Percentiles rank a stretch among this genome's conserved stretches.
These are phyloP conservation scores for Plectranthus barbatus DNA, from an alignment of 257 asterid species.

Conservation along the genomic window DNA sequence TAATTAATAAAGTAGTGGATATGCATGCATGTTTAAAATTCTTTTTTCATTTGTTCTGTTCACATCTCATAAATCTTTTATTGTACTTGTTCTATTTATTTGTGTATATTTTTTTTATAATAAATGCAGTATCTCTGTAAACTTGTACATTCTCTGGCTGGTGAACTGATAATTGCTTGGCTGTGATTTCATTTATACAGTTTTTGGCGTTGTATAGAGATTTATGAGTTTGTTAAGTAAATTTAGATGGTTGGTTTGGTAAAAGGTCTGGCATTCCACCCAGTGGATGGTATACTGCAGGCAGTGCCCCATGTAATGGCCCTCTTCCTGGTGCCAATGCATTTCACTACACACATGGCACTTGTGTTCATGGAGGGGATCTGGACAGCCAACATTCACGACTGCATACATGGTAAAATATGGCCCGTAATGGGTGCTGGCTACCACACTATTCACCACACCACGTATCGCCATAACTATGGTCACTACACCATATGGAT, in stretches of 20 bases:
- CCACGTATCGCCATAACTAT: slow-evolving; percentile 89
- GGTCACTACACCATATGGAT: slow-evolving; percentile 96
- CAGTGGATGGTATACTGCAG: slow-evolving; percentile 87
- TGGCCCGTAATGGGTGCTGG: slow-evolving; percentile 99
- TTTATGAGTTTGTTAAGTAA: too few species aligned
- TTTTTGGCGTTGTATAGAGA: neutral
- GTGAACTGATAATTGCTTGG: neutral
- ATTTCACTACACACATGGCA: slow-evolving; percentile 65
- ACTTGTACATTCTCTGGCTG: too few species aligned
- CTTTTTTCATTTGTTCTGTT: neutral
- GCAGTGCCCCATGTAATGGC: slow-evolving; percentile 83
- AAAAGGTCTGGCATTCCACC: slow-evolving; percentile 92
- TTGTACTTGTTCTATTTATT: neutral
- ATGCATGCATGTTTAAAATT: neutral
- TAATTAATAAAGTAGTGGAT: neutral
- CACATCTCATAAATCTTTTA: neutral
- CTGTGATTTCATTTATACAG: neutral
- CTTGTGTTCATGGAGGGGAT: slow-evolving; percentile 70
- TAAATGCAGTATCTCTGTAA: too few species aligned
- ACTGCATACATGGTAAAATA: slow-evolving; percentile 74
- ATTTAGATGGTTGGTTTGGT: neutral
- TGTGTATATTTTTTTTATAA: too few species aligned
- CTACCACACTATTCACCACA: slow-evolving; percentile 96
- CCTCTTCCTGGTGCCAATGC: slow-evolving; percentile 70
- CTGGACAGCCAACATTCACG: slow-evolving; percentile 98